These are phyloP conservation scores for Nemania bipapillata DNA, from an alignment of 2,329 filamentous ascomycete genomes.

Conservation along the genomic window DNA sequence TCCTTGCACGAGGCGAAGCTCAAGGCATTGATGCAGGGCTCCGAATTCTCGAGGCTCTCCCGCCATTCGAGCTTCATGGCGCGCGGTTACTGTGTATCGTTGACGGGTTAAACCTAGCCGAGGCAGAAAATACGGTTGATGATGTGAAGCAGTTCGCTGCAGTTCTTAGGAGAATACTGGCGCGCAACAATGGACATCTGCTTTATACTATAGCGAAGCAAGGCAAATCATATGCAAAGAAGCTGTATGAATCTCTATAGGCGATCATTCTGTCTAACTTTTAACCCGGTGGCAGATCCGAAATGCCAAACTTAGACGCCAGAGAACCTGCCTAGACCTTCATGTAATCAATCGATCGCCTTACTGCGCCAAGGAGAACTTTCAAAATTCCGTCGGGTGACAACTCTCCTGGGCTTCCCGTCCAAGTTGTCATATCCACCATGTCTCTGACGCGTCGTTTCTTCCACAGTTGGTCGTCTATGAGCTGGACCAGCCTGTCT, in stretches of 20 bases:
- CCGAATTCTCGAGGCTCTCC: constrained; percentile 28
- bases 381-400: constrained; percentile 72
- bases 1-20: constrained; percentile 18
- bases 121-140: background rate
- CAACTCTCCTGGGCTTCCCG: constrained; percentile 54
- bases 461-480: constrained; percentile 70
- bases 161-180: constrained; percentile 19
- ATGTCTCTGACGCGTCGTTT: constrained; percentile 71
- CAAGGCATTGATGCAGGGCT: constrained; percentile 32
- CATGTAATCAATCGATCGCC: constrained; percentile 42
- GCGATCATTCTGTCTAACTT: too few relatives aligned
- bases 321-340: constrained; percentile 27
- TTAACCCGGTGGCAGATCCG: too few relatives aligned
- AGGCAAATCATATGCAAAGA: background rate
- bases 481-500: constrained; percentile 59
- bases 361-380: constrained; percentile 70
- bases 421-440: constrained; percentile 77
- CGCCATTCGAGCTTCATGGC: constrained; percentile 9
- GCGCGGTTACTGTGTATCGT: constrained; percentile 29
- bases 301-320: too few relatives aligned
- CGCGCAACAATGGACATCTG: constrained; percentile 23
- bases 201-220: constrained; percentile 29
- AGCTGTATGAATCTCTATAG: too few relatives aligned
- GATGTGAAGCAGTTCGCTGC: constrained; percentile 4
- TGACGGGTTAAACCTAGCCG: constrained; percentile 29